Evolutionary conservation across 2,329 filamentous ascomycete genomes (phyloP), one percentile per base, ranked within the genome.

Genomic region (Cladosporium sp.): DNA sequence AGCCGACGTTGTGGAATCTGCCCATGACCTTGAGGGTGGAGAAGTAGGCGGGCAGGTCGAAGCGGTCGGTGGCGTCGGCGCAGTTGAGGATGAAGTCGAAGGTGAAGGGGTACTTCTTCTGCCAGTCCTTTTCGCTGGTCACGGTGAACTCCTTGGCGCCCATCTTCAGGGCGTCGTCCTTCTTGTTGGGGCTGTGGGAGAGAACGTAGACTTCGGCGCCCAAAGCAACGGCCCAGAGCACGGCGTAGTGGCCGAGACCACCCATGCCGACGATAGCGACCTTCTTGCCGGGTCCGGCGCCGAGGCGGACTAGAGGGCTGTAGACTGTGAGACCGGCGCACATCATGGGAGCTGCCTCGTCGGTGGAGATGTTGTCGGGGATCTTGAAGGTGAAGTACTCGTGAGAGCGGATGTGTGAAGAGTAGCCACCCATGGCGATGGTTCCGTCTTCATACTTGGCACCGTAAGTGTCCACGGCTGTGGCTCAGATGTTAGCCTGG

Each of bases 321-420:
- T 86, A 95, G 59, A 85, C 85, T 3, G 91, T 95, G 63, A 95
- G 80, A 62, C 91, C 91, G 39, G 89, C 91, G 73, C 91, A 95
- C 64, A 94, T 81, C 88, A 92, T 91, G 13, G 88, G 89, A 1
- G 89, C 90, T 1, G 86, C 89, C 51, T 86, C 74, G 22, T 71
- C 71, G 58, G 72, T 77, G 62, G 78, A 72, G 45, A 95, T 80
- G 53, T 79, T 83, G 32, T 91, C 89, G 35, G 90, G 91, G 62
- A 95, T 92, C 68, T 88, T 87, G 74, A 85, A 84, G 17, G 80
- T 80, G 68, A 83, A 92, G 77, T 91, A 88, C 74, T 92, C 87
- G 73, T 93, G 88, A 1, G 86, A 84, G 63, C 88, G 81, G 19
- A 90, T 80, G 69, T 90, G 84, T 54, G 80, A 83, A 4, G 83